These are phyloP conservation scores for Kuraishia capsulata DNA, from an alignment of 805 yeast genomes.

Conservation along the genomic window DNA sequence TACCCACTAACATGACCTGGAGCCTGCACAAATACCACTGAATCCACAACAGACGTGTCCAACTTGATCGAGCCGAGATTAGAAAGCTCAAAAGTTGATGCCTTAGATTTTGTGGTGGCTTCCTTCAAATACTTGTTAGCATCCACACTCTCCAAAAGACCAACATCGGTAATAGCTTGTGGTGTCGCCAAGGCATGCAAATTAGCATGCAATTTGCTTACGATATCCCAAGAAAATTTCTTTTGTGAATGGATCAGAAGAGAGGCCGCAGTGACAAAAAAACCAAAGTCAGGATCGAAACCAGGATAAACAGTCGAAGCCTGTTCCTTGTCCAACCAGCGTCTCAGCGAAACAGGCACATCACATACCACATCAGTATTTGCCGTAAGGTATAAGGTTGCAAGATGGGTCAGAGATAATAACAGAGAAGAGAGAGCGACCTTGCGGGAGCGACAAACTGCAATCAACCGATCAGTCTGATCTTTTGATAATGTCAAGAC, in stretches of 20 bases:
- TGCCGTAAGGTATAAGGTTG: not conserved
- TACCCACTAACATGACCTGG: constrained; percentile 5
- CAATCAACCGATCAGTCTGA: no score
- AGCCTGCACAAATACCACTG: constrained; percentile 12
- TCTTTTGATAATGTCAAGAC: no score
- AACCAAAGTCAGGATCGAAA: not conserved
- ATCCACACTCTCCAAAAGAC: constrained; percentile 6
- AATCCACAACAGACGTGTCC: not conserved
- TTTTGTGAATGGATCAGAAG: not conserved
- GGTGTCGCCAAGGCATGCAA: not conserved
- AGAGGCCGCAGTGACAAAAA: not conserved
- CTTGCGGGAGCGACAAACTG: not conserved
- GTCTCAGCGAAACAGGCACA: not conserved
- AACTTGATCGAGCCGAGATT: constrained; percentile 6
- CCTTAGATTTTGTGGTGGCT: not conserved
- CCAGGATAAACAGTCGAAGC: not conserved
- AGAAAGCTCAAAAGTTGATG: constrained; percentile 10
- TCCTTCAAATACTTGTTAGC: constrained; percentile 2
- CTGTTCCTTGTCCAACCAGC: not conserved
- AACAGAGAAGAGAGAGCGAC: constrained; percentile 1
- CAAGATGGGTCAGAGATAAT: not conserved
- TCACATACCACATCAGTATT: not conserved
- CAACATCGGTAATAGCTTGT: constrained; percentile 3
- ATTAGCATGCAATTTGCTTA: constrained; percentile 6
- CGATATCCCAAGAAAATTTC: constrained; percentile 10